These are phyloP conservation scores for Macrophomina tecta DNA, from an alignment of 2,329 filamentous ascomycete genomes.

Conservation along the genomic window DNA sequence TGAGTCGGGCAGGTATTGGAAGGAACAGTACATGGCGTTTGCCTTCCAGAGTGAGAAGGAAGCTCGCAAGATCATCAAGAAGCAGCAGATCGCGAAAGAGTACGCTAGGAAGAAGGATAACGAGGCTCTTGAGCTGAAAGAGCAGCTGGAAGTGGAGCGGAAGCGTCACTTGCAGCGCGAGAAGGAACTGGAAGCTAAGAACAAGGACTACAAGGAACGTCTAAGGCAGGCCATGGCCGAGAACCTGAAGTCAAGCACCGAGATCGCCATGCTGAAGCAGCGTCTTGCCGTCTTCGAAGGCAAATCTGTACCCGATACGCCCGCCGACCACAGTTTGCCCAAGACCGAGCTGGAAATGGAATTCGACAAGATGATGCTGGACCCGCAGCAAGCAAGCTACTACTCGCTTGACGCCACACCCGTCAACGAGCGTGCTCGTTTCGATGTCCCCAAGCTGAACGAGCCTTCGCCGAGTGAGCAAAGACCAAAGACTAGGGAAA, in stretches of 20 bases:
- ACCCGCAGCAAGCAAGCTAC: constrained; percentile 25
- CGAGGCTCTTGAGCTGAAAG: constrained; percentile 69
- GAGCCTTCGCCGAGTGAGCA: background rate
- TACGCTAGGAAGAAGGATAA: constrained; percentile 79
- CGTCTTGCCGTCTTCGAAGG: constrained; percentile 39
- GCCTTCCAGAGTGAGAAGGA: constrained; percentile 74
- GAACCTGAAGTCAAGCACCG: constrained; percentile 39
- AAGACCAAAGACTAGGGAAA: background rate
- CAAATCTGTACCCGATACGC: background rate
- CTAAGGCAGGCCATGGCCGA: constrained; percentile 43
- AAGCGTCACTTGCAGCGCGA: constrained; percentile 70
- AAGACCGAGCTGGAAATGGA: constrained; percentile 19
- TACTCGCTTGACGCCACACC: constrained; percentile 24
- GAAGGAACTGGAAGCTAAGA: constrained; percentile 65
- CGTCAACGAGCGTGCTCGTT: constrained; percentile 1
- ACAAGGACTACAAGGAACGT: constrained; percentile 52
- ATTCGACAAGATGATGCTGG: constrained; percentile 25
- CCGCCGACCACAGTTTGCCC: background rate
- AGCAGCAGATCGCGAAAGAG: constrained; percentile 79
- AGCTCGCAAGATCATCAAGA: constrained; percentile 78
- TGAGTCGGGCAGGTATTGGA: constrained; percentile 80
- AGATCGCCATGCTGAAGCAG: constrained; percentile 43
- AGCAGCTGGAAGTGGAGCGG: constrained; percentile 72
- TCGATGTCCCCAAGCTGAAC: background rate
- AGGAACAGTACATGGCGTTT: constrained; percentile 76